phyloP scores from a whole-genome alignment of 805 yeast species.

The Candida alai region DNA sequence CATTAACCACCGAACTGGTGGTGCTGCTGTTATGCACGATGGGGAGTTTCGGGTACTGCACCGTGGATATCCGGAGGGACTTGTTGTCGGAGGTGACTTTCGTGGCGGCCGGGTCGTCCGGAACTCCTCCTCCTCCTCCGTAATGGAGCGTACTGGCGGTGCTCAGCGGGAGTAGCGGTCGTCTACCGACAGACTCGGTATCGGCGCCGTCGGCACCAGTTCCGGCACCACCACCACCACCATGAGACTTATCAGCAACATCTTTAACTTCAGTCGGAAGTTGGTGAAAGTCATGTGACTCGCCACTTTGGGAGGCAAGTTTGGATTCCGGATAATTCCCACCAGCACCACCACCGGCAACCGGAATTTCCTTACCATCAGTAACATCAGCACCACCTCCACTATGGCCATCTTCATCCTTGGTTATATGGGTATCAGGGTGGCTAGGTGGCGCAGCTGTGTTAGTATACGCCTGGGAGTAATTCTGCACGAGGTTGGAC shows the following conservation, averaged over 20 bases:
- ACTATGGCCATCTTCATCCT: no score
- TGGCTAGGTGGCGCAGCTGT: background rate
- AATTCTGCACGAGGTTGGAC: slow-evolving; percentile 29
- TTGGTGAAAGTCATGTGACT: background rate
- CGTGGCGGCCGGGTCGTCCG: no score
- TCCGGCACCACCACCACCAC: no score
- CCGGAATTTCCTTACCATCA: no score
- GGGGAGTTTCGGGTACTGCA: slow-evolving; percentile 14
- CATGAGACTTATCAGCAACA: no score
- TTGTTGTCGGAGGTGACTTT: slow-evolving; percentile 36
- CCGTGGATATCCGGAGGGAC: slow-evolving; percentile 27
- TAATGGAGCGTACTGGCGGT: no score
- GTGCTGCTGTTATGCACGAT: slow-evolving; percentile 21
- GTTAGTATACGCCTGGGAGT: slow-evolving; percentile 10
- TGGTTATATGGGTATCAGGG: no score
- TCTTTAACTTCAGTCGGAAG: slow-evolving; percentile 3
- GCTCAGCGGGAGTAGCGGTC: no score
- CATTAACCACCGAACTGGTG: slow-evolving; percentile 31
- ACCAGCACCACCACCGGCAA: no score
- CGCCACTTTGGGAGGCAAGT: background rate
- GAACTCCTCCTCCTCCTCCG: no score
- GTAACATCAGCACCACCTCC: background rate
- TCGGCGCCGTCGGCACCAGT: no score
- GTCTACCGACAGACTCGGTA: no score
- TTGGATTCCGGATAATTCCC: slow-evolving; percentile 1